A percentile compares a stretch with the other conserved stretches of the same genome.
These are phyloP conservation scores for Theobroma cacao DNA, from an alignment of 345 rosid species.

Conservation along the genomic window DNA sequence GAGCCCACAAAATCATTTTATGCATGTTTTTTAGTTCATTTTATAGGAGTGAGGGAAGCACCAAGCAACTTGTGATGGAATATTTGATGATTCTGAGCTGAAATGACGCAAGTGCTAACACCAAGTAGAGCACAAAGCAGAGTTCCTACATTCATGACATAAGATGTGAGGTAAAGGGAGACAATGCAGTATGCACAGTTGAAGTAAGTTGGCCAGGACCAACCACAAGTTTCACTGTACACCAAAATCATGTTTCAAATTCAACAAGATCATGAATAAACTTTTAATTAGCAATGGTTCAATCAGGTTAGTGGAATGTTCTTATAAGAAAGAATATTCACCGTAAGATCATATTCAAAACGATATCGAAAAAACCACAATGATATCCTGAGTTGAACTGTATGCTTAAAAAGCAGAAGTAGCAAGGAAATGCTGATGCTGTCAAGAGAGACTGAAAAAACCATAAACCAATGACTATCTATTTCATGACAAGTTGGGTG, in stretches of 20 bases:
- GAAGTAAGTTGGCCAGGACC: slow-evolving; percentile 3
- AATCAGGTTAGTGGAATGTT: slow-evolving; percentile 19
- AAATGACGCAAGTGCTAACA: slow-evolving; percentile 20
- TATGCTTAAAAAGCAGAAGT: not conserved
- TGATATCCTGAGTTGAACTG: not conserved
- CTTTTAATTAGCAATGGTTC: slow-evolving; percentile 14
- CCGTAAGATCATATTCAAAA: not conserved
- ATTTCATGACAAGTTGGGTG: not conserved
- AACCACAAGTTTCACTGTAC: not conserved
- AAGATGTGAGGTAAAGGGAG: slow-evolving; percentile 11
- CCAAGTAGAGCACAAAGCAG: slow-evolving; percentile 10
- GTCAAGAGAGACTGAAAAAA: not conserved
- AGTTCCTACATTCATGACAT: slow-evolving; percentile 12
- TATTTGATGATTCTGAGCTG: slow-evolving; percentile 2
- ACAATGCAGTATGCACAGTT: not conserved
- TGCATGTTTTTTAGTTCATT: slow-evolving; percentile 3
- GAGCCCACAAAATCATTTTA: slow-evolving; percentile 23
- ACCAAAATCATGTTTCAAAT: not conserved
- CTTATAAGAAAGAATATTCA: not conserved
- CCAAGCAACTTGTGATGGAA: slow-evolving; percentile 23
- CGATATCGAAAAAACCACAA: not conserved
- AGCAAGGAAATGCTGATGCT: not conserved
- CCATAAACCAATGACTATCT: not conserved
- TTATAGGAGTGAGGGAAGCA: slow-evolving; percentile 21
- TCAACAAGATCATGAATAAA: not conserved